Conservation (phyloP, 495 filamentous ascomycete species). For the Penicillium ucsense region DNA sequence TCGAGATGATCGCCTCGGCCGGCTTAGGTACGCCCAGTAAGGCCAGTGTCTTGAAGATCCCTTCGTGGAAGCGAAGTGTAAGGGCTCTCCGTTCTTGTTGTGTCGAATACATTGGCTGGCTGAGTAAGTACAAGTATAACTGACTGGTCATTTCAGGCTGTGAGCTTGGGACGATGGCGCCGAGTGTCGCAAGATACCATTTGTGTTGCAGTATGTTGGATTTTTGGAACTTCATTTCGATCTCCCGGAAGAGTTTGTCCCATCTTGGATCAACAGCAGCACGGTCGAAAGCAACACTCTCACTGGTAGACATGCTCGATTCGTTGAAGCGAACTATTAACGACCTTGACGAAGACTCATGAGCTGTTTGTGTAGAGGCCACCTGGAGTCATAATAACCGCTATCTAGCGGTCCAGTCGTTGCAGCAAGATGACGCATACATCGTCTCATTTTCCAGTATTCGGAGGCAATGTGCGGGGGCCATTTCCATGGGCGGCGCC, state of each 20-base stretch:
- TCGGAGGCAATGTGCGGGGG: too few relatives aligned
- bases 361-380: too few relatives aligned
- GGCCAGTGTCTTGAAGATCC: constrained; percentile 29
- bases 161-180: constrained; percentile 22
- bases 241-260: constrained; percentile 5
- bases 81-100: constrained; percentile 22
- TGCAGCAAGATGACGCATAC: too few relatives aligned
- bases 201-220: constrained; percentile 7
- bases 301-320: neutral
- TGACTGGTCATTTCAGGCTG: constrained; percentile 25
- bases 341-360: too few relatives aligned
- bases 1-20: constrained; percentile 26
- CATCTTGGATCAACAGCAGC: neutral
- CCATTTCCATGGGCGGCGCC: too few relatives aligned
- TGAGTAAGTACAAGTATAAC: constrained; percentile 34
- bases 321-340: too few relatives aligned
- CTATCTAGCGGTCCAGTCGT: too few relatives aligned
- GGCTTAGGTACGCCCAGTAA: constrained; percentile 35
- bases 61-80: constrained; percentile 32
- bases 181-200: constrained; percentile 13
- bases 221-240: constrained; percentile 7
- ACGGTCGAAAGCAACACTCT: neutral
- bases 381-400: too few relatives aligned
- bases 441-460: too few relatives aligned
- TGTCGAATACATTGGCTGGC: constrained; percentile 19